Conservation (phyloP, 495 filamentous ascomycete species). For the Rhizodiscina lignyota region DNA sequence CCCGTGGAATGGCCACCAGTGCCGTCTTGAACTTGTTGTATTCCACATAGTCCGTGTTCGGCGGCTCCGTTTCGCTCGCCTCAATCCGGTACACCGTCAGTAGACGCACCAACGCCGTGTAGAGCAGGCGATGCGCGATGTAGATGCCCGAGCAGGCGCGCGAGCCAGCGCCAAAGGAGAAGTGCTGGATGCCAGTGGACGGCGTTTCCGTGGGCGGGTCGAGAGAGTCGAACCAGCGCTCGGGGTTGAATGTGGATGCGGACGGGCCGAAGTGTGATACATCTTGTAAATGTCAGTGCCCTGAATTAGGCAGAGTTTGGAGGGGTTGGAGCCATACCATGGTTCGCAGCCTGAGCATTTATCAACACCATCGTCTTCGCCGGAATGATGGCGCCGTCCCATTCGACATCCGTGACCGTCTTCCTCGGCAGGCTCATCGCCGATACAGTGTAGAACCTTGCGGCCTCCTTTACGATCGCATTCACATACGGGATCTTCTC, state of each 20-base stretch:
- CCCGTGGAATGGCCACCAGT: constrained; percentile 34
- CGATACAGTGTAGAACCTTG: constrained; percentile 36
- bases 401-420: constrained; percentile 33
- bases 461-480: constrained; percentile 42
- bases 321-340: constrained; percentile 23
- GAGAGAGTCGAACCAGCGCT: constrained; percentile 30
- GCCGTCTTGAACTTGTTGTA: constrained; percentile 40
- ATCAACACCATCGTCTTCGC: constrained; percentile 37
- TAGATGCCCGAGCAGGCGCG: constrained; percentile 34
- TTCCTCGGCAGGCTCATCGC: constrained; percentile 36
- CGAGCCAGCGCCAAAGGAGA: constrained; percentile 37
- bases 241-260: constrained; percentile 34
- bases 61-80: constrained; percentile 29
- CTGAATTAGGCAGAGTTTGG: background rate
- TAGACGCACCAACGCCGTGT: constrained; percentile 30
- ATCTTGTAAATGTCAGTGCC: constrained; percentile 19
- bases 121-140: constrained; percentile 34
- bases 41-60: constrained; percentile 40
- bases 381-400: constrained; percentile 38
- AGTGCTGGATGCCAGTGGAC: constrained; percentile 22
- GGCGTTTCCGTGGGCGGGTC: constrained; percentile 23
- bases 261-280: constrained; percentile 31
- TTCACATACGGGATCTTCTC: constrained; percentile 52
- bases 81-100: constrained; percentile 33
- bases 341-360: constrained; percentile 41